Percentiles rank a stretch among this genome's conserved stretches.
phyloP scores from a whole-genome alignment of 75 land plant species.

The Cupressus sempervirens region DNA sequence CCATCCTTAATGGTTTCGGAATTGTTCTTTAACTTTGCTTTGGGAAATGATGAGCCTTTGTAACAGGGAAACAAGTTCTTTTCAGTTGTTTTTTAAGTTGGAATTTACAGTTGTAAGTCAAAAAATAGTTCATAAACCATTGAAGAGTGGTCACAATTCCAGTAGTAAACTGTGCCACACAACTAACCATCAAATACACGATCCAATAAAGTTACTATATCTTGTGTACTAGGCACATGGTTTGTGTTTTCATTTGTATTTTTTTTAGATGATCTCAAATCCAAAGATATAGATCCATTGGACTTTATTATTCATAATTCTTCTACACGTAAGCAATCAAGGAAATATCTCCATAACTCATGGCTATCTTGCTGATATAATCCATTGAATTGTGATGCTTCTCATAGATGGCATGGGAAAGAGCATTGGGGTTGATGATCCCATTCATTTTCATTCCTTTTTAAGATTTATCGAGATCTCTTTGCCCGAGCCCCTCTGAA shows the following conservation, averaged over 20 bases:
- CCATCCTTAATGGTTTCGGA: background rate
- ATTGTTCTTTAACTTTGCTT: background rate
- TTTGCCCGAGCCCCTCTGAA: slow-evolving; percentile 7
- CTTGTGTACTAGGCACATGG: background rate
- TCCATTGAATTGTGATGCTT: slow-evolving; percentile 90
- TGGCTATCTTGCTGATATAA: slow-evolving; percentile 97
- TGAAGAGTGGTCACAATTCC: slow-evolving; percentile 77
- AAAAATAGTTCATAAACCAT: slow-evolving; percentile 79
- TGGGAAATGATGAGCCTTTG: slow-evolving; percentile 1
- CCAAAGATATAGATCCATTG: background rate
- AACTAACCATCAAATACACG: slow-evolving; percentile 76
- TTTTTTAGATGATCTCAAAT: background rate
- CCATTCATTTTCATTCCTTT: slow-evolving; percentile 6
- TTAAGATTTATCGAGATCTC: slow-evolving; percentile 17
- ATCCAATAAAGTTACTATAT: slow-evolving; percentile 57
- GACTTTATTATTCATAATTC: slow-evolving; percentile 42
- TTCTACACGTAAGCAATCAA: slow-evolving; percentile 68
- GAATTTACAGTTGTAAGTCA: slow-evolving; percentile 85
- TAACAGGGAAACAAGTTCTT: background rate
- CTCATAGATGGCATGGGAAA: slow-evolving; percentile 68
- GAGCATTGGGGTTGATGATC: slow-evolving; percentile 46
- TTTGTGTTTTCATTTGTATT: background rate
- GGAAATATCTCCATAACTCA: slow-evolving; percentile 76
- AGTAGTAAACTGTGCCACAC: slow-evolving; percentile 76
- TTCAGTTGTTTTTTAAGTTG: slow-evolving; percentile 35